A percentile compares a stretch with the other conserved stretches of the same genome.
Conservation (phyloP, 306 rosid genomes). For the Ceratonia siliqua region DNA sequence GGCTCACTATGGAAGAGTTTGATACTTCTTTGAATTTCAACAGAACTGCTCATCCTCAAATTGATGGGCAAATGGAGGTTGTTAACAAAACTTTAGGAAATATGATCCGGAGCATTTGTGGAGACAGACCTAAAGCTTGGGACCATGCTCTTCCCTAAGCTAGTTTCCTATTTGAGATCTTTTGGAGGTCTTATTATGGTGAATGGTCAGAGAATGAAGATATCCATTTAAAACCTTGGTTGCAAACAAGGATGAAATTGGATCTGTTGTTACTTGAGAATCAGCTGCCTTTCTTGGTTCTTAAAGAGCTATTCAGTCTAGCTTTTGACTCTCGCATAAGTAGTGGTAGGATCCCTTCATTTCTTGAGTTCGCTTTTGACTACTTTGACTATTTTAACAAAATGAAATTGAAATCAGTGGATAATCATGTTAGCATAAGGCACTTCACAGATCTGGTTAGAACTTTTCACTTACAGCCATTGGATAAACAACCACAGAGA, state of each 20-base stretch:
- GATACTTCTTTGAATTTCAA: no score
- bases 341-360: not conserved
- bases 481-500: not conserved
- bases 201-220: not conserved
- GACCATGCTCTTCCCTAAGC: no score
- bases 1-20: no score
- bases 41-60: no score
- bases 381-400: conserved; percentile 27
- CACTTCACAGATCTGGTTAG: conserved; percentile 48
- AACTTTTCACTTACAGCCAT: conserved; percentile 31
- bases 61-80: no score
- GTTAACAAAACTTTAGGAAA: no score
- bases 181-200: not conserved
- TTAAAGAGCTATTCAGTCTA: not conserved
- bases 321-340: not conserved
- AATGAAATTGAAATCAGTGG: no score
- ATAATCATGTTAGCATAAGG: conserved; percentile 16
- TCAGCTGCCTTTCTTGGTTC: conserved; percentile 30
- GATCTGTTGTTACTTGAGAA: conserved; percentile 32
- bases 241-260: not conserved
- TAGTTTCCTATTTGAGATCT: no score
- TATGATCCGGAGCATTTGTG: no score
- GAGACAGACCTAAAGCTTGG: no score
- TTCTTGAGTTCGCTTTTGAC: conserved; percentile 19
- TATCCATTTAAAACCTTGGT: conserved; percentile 18